Percentiles rank a stretch among this genome's conserved stretches.
Conservation (phyloP, 2,329 filamentous ascomycete genomes). For the Colletotrichum abscissum region DNA sequence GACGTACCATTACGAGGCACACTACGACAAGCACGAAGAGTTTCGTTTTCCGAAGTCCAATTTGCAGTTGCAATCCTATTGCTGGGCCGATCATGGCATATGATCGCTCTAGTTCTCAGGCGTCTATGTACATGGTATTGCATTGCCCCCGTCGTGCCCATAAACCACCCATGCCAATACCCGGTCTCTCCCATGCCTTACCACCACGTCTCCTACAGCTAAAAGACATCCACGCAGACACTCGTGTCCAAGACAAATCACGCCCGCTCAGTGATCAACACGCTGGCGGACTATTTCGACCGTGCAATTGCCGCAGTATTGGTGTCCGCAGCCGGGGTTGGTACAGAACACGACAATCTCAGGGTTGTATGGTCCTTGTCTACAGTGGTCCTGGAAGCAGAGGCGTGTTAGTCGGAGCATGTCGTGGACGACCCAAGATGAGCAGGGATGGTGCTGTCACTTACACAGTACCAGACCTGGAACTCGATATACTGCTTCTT, state of each 20-base stretch:
- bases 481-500: neutral
- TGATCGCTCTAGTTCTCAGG: too few species aligned
- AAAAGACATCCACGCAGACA: too few species aligned
- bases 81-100: neutral
- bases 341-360: neutral
- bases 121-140: too few species aligned
- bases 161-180: too few species aligned
- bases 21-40: neutral
- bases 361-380: neutral
- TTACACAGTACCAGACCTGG: conserved; percentile 16
- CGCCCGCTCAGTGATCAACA: neutral
- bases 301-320: neutral
- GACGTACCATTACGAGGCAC: neutral
- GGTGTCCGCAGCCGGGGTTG: conserved; percentile 2
- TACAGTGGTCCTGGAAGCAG: neutral
- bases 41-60: neutral
- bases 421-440: too few species aligned
- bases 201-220: neutral
- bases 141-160: too few species aligned
- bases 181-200: too few species aligned
- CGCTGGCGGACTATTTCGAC: neutral
- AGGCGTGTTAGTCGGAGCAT: neutral
- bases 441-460: neutral
- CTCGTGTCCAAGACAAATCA: neutral
- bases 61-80: neutral